phyloP scores from a whole-genome alignment of 805 yeast genomes.

The Lipomyces sp. region DNA sequence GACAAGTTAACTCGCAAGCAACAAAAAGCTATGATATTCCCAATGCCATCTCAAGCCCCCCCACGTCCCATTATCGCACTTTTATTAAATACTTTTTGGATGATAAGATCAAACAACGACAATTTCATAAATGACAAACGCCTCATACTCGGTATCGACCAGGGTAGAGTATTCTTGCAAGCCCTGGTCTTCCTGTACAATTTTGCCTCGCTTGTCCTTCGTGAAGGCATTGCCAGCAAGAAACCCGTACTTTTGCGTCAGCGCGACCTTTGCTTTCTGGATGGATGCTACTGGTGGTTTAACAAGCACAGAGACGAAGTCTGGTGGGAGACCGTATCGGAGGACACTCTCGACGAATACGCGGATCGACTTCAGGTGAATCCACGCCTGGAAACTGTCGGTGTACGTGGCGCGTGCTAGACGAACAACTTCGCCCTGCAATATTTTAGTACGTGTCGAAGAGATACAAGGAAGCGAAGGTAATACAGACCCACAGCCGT shows the following conservation, averaged over 20 bases:
- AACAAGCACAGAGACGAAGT: constrained; percentile 63
- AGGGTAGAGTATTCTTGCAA: constrained; percentile 87
- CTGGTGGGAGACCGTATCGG: constrained; percentile 96
- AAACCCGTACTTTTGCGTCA: constrained; percentile 79
- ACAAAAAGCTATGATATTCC: neutral
- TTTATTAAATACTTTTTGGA: neutral
- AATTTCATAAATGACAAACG: constrained; percentile 82
- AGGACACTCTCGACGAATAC: constrained; percentile 90
- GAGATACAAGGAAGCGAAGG: constrained; percentile 35
- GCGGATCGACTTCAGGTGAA: constrained; percentile 85
- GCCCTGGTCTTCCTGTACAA: constrained; percentile 62
- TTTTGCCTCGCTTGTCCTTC: constrained; percentile 66
- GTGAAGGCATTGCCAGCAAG: constrained; percentile 88
- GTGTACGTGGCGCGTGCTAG: constrained; percentile 87
- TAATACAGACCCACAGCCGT: constrained; percentile 50
- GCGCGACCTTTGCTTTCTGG: constrained; percentile 67
- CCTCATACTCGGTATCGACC: constrained; percentile 95
- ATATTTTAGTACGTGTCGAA: neutral
- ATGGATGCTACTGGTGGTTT: constrained; percentile 50
- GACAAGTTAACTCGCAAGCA: neutral
- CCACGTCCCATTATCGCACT: neutral
- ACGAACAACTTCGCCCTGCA: constrained; percentile 74
- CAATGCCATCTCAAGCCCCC: neutral
- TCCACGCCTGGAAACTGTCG: constrained; percentile 84
- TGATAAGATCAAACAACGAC: constrained; percentile 36